Base-by-base conservation (phyloP, 2,329 filamentous ascomycete genomes). In the Aureobasidium zeae region DNA sequence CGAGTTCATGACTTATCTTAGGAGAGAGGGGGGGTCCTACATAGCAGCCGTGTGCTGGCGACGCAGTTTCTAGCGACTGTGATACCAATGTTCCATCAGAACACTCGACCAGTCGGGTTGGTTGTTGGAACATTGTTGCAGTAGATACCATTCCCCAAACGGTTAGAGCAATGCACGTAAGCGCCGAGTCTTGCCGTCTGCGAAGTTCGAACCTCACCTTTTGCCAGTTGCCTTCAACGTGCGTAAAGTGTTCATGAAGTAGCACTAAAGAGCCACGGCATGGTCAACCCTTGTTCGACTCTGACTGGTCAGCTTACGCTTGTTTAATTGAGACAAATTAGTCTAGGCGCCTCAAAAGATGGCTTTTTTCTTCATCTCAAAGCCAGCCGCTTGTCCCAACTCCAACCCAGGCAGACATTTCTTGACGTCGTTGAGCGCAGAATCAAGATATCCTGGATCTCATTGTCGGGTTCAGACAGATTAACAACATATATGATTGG, bases 1-100 rank as follows among this genome's bases (percentile, higher is more conserved):
- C 15, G 29, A 21, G 4, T 12, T 11, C 29, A 42, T 42, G 29
- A 42, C 38, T 42, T 42, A 42, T 42, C 38, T 33, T 6, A 13
- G 7, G 20, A 29, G 16, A n/a, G n/a, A n/a, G n/a, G n/a, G n/a
- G n/a, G n/a, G n/a, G 4, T 25, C 28, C 12, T 25, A 15, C 13
- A 20, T 32, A 33, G 38, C 1, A 28, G 38, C 38, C 11, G 38
- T 42, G 38, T 42, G 38, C 31, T 7, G 28, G 29, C 37, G 13
- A 41, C 19, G 37, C 13, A 25, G 20, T 25, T 32, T 25, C 5
- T 13, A 41, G 37, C 19, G 13, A n/a, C 10, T 11, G 20, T n/a
- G 20, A 19, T 9, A 16, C 22, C n/a, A n/a, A n/a, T n/a, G n/a
- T n/a, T n/a, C n/a, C n/a, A n/a, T n/a, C n/a, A n/a, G n/a, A n/a